These are phyloP conservation scores for Vitis hybrid DNA, from an alignment of 177 flowering plant genomes.

Conservation along the genomic window DNA sequence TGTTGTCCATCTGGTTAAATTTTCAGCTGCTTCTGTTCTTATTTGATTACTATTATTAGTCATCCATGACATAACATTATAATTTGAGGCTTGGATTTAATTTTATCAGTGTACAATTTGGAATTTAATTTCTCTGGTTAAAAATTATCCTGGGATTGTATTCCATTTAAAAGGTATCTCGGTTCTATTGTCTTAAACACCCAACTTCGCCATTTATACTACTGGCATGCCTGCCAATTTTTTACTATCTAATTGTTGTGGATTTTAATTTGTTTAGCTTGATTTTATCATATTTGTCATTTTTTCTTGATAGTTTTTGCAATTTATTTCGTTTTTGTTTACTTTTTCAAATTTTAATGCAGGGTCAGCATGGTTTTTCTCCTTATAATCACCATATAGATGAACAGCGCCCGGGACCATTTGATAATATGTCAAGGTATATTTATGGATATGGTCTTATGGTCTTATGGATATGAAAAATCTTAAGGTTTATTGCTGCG, in stretches of 20 bases:
- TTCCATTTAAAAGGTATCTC: conserved; percentile 22
- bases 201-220: conserved; percentile 35
- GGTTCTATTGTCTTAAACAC: conserved; percentile 19
- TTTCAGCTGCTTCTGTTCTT: too few relatives aligned
- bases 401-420: conserved; percentile 30
- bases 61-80: too few relatives aligned
- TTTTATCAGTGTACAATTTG: too few relatives aligned
- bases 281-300: not conserved
- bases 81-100: too few relatives aligned
- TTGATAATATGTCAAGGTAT: conserved; percentile 31
- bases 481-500: conserved; percentile 16
- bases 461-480: conserved; percentile 22
- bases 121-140: conserved; percentile 11
- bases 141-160: conserved; percentile 20
- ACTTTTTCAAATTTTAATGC: conserved; percentile 13
- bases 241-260: not conserved
- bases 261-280: not conserved
- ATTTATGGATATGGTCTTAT: conserved; percentile 17
- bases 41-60: too few relatives aligned
- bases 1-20: too few relatives aligned
- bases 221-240: conserved; percentile 21
- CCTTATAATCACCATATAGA: conserved; percentile 19
- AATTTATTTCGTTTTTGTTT: not conserved
- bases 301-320: not conserved
- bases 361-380: conserved; percentile 38